These are phyloP conservation scores for Posidonia oceanica DNA, from an alignment of 116 monocot genomes.

Conservation along the genomic window DNA sequence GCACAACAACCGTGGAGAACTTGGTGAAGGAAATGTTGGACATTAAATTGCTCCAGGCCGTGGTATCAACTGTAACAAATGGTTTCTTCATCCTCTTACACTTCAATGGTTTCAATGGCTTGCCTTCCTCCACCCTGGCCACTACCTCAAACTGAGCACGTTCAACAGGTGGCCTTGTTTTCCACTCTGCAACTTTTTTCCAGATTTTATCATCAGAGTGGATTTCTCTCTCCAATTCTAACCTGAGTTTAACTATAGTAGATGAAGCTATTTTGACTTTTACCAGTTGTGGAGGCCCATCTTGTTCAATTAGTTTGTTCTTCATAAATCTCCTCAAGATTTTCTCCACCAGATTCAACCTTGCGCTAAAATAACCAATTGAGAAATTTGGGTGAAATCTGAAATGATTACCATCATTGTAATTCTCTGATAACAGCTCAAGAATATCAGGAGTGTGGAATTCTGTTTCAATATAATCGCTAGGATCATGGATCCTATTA, in stretches of 20 bases:
- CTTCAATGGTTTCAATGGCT: conserved; percentile 25
- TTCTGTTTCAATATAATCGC: conserved; percentile 19
- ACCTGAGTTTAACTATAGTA: conserved; percentile 37
- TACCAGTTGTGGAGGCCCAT: conserved; percentile 16
- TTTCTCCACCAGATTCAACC: conserved; percentile 25
- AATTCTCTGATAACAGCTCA: conserved; percentile 57
- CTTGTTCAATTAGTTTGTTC: conserved; percentile 15
- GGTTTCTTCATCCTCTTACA: conserved; percentile 41
- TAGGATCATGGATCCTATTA: conserved; percentile 13
- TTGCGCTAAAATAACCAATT: conserved; percentile 26
- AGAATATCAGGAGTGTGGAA: conserved; percentile 30
- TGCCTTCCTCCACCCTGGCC: conserved; percentile 38
- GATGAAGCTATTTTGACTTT: conserved; percentile 45
- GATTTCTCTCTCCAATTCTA: conserved; percentile 57
- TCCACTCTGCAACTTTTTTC: conserved; percentile 50
- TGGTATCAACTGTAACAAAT: conserved; percentile 28
- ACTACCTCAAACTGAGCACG: conserved; percentile 47
- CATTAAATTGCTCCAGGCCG: conserved; percentile 60
- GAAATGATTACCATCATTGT: conserved; percentile 17
- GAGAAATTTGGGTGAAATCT: conserved; percentile 12
- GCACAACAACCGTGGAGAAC: conserved; percentile 44
- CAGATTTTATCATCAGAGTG: conserved; percentile 35
- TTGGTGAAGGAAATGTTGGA: conserved; percentile 76
- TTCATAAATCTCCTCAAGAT: conserved; percentile 25
- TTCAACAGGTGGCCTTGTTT: conserved; percentile 45